Percentiles rank a stretch among this genome's conserved stretches.
These are phyloP conservation scores for Lagenaria siceraria DNA, from an alignment of 306 rosid species.

Conservation along the genomic window DNA sequence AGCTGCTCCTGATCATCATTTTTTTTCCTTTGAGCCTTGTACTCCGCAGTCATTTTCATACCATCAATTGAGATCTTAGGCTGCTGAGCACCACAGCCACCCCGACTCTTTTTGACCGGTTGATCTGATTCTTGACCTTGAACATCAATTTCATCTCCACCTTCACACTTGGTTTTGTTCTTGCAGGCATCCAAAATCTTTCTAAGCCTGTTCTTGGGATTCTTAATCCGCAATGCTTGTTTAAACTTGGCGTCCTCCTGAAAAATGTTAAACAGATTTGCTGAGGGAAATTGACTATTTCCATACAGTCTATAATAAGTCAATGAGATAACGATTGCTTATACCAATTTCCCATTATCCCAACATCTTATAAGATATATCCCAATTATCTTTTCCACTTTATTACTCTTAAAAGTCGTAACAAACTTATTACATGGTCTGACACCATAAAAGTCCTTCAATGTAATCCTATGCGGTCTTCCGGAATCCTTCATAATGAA, in stretches of 20 bases:
- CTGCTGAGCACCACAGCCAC: slow-evolving; percentile 99
- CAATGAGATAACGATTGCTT: neutral
- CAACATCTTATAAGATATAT: neutral
- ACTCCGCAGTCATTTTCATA: slow-evolving; percentile 83
- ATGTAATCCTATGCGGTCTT: neutral
- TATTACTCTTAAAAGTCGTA: neutral
- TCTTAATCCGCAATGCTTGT: slow-evolving; percentile 73
- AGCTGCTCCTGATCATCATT: slow-evolving; percentile 91
- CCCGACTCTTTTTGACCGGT: slow-evolving; percentile 70
- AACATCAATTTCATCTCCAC: slow-evolving; percentile 88
- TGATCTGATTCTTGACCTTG: slow-evolving; percentile 57
- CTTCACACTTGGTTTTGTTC: slow-evolving; percentile 85
- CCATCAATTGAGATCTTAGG: slow-evolving; percentile 89
- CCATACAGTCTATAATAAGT: neutral
- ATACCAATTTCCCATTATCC: neutral
- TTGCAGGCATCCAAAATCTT: slow-evolving; percentile 90
- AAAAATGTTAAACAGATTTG: slow-evolving; percentile 8
- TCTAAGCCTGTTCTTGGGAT: slow-evolving; percentile 66
- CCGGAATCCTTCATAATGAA: neutral
- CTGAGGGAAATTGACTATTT: neutral
- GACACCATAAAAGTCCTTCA: neutral
- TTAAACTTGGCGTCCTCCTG: slow-evolving; percentile 90
- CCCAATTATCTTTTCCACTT: neutral
- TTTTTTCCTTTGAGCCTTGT: slow-evolving; percentile 87
- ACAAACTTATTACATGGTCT: neutral